phyloP scores from a whole-genome alignment of 345 rosid species.

The Corymbia maculata region DNA sequence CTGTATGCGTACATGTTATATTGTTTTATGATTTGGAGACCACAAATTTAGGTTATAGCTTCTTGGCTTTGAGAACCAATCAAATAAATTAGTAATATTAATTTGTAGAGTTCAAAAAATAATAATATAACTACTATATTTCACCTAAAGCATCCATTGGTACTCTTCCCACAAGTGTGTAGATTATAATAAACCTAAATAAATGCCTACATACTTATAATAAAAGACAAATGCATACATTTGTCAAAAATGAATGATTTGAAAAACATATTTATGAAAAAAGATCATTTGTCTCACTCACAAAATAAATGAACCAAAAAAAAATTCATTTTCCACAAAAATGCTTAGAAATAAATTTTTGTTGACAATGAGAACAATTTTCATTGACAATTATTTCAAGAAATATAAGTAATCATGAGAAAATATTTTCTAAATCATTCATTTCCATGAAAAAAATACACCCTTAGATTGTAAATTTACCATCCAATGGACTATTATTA shows the following conservation, averaged over 20 bases:
- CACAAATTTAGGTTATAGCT: background rate
- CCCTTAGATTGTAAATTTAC: background rate
- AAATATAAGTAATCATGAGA: too few relatives aligned
- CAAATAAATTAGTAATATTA: too few relatives aligned
- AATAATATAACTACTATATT: too few relatives aligned
- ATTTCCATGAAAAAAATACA: too few relatives aligned
- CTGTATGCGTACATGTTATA: too few relatives aligned
- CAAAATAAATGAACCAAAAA: background rate
- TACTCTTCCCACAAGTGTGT: background rate
- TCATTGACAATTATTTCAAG: too few relatives aligned
- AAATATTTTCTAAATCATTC: too few relatives aligned
- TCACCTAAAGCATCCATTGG: background rate
- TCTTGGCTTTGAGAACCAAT: background rate
- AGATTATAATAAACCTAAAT: background rate
- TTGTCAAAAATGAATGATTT: too few relatives aligned
- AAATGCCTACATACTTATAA: background rate
- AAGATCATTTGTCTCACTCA: background rate
- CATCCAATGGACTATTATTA: background rate
- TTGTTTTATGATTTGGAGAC: background rate
- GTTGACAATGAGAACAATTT: background rate
- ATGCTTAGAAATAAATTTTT: background rate
- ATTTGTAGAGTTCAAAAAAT: background rate
- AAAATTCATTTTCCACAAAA: background rate
- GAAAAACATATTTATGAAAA: too few relatives aligned
- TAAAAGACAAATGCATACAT: background rate